phyloP scores from a whole-genome alignment of 1,284 basidiomycete genomes.

The Irpex lacteus region DNA sequence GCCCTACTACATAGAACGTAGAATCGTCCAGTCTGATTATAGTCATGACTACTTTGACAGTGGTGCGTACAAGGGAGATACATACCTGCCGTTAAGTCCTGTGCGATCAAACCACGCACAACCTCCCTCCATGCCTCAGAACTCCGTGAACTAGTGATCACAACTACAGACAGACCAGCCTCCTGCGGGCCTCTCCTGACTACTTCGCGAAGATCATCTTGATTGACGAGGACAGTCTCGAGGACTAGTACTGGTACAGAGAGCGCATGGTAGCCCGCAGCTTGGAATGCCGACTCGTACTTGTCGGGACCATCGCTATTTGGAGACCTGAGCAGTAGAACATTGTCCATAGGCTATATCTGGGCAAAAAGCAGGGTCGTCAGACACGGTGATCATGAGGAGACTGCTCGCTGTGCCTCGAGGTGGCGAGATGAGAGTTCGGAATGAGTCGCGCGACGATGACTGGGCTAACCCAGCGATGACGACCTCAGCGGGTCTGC shows the following conservation, averaged over 20 bases:
- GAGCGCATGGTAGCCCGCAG: constrained; percentile 39
- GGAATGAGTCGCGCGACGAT: background rate
- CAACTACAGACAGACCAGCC: constrained; percentile 48
- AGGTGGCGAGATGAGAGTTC: background rate
- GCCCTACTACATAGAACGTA: constrained; percentile 76
- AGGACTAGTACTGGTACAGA: constrained; percentile 69
- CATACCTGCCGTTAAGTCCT: constrained; percentile 2
- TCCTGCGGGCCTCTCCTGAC: constrained; percentile 37
- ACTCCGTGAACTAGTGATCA: constrained; percentile 71
- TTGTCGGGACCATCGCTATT: constrained; percentile 32
- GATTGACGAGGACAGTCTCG: constrained; percentile 54
- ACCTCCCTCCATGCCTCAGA: constrained; percentile 63
- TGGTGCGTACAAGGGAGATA: too few species aligned
- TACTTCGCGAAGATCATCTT: constrained; percentile 40
- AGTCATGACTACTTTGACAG: background rate
- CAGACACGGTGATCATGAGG: background rate
- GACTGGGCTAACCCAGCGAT: background rate
- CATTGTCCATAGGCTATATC: constrained; percentile 21
- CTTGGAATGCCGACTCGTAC: constrained; percentile 23
- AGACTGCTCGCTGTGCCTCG: background rate
- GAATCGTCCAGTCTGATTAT: constrained; percentile 40
- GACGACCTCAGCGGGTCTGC: background rate
- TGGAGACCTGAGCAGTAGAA: constrained; percentile 57
- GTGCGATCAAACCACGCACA: constrained; percentile 23
- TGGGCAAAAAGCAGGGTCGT: background rate